Conservation (phyloP, 148 eudicot species). For the Vaccinium vitisidaea region DNA sequence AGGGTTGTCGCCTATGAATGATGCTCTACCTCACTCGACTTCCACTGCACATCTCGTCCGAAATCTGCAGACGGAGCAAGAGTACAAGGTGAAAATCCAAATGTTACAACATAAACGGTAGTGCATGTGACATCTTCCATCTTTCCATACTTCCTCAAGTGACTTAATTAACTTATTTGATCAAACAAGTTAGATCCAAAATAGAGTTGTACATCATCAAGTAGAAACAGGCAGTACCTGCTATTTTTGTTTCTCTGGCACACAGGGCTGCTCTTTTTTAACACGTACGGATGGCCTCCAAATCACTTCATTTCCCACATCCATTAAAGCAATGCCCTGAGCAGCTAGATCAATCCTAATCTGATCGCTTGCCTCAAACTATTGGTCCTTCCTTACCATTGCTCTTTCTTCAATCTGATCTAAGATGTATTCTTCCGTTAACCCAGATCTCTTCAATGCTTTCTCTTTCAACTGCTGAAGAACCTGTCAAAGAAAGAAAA, state of each 20-base stretch:
- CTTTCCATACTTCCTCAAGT: too few relatives aligned
- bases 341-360: conserved; percentile 53
- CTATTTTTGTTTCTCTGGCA: conserved; percentile 32
- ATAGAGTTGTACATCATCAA: neutral
- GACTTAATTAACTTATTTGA: too few relatives aligned
- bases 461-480: conserved; percentile 71
- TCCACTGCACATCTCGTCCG: neutral
- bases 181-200: too few relatives aligned
- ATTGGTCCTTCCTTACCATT: conserved; percentile 61
- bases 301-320: conserved; percentile 51
- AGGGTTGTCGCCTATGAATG: too few relatives aligned
- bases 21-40: too few relatives aligned
- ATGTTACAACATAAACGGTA: too few relatives aligned
- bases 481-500: conserved; percentile 41
- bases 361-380: conserved; percentile 56
- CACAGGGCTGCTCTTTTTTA: conserved; percentile 11
- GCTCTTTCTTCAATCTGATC: conserved; percentile 58
- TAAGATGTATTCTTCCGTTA: conserved; percentile 57
- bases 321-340: conserved; percentile 85
- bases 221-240: conserved; percentile 8
- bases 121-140: too few relatives aligned
- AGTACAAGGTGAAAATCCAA: too few relatives aligned
- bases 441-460: conserved; percentile 62
- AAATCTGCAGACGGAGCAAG: too few relatives aligned
- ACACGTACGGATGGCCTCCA: conserved; percentile 73